Percentiles rank a stretch among this genome's conserved stretches.
phyloP scores from a whole-genome alignment of 352 stramenopile species.

The Phytopythium sindhum region DNA sequence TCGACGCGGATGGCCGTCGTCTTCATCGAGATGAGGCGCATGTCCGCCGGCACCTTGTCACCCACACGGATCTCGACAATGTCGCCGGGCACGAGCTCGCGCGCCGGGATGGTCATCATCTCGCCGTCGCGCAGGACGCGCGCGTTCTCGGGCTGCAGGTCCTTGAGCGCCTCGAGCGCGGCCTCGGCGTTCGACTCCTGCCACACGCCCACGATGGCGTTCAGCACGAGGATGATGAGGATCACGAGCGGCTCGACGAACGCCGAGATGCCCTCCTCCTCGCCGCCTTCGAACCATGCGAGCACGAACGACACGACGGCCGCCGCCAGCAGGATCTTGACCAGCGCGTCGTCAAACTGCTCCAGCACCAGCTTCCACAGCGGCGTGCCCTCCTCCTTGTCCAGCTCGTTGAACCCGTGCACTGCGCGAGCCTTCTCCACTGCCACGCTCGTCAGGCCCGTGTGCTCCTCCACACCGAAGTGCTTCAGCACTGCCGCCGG shows the following conservation, averaged over 20 bases:
- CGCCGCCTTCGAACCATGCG: conserved; percentile 88
- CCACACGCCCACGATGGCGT: conserved; percentile 96
- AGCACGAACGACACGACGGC: conserved; percentile 94
- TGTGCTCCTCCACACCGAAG: conserved; percentile 62
- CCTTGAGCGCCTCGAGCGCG: conserved; percentile 94
- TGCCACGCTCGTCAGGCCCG: conserved; percentile 45
- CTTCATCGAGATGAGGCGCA: conserved; percentile 94
- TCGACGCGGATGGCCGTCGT: conserved; percentile 93
- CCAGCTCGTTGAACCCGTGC: conserved; percentile 87
- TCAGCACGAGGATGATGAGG: conserved; percentile 95
- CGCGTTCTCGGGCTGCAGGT: conserved; percentile 92
- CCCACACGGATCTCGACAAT: conserved; percentile 95
- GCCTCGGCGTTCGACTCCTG: conserved; percentile 94
- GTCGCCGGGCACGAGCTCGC: conserved; percentile 96
- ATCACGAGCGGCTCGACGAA: conserved; percentile 98
- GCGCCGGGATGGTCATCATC: conserved; percentile 81
- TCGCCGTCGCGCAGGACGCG: conserved; percentile 86
- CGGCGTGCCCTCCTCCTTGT: conserved; percentile 86
- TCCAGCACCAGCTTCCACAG: conserved; percentile 95
- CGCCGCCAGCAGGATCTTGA: conserved; percentile 97
- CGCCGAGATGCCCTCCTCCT: conserved; percentile 79
- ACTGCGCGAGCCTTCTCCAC: conserved; percentile 52
- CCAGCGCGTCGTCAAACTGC: conserved; percentile 98
- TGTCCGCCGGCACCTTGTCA: conserved; percentile 97
- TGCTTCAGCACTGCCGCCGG: conserved; percentile 73